Evolutionary conservation across 176 grass and related monocot genomes (phyloP).

Genomic region (Tillandsia leiboldiana): DNA sequence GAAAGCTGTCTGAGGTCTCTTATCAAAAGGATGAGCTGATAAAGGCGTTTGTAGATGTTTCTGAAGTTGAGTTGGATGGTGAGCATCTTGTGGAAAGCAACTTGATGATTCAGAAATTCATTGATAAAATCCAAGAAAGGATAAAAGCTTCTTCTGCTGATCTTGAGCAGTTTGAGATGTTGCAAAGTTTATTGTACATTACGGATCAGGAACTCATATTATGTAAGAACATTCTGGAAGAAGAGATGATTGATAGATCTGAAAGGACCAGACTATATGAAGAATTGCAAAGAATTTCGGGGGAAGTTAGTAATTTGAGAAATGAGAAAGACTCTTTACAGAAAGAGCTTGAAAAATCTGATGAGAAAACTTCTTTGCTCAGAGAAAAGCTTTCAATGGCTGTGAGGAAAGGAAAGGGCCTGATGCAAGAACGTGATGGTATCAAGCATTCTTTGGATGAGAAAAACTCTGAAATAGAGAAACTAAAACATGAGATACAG

Average conservation of each 20-base stretch:
- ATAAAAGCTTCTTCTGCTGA: constrained; percentile 33
- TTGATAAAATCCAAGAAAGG: constrained; percentile 38
- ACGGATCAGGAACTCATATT: constrained; percentile 61
- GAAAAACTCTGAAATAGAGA: constrained; percentile 45
- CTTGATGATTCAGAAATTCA: constrained; percentile 41
- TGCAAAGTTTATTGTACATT: constrained; percentile 50
- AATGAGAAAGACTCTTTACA: constrained; percentile 65
- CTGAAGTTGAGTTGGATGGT: constrained; percentile 43
- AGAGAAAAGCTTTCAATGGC: constrained; percentile 97
- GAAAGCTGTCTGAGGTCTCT: constrained; percentile 46
- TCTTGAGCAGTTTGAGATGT: constrained; percentile 43
- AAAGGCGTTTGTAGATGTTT: constrained; percentile 51
- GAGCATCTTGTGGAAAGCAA: constrained; percentile 28
- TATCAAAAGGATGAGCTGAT: constrained; percentile 51
- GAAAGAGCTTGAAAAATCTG: constrained; percentile 60
- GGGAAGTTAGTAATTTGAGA: constrained; percentile 51
- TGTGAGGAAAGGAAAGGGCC: constrained; percentile 95
- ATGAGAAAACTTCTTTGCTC: constrained; percentile 82
- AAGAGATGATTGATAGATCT: constrained; percentile 45
- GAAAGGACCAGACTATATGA: constrained; percentile 28
- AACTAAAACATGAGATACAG: constrained; percentile 18
- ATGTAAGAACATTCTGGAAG: constrained; percentile 70
- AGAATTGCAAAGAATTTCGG: constrained; percentile 37
- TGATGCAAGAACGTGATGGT: constrained; percentile 86
- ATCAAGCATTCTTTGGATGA: constrained; percentile 55